Evolutionary conservation across 768 basidiomycete genomes (phyloP).

Genomic region (Pleurotus tuoliensis): DNA sequence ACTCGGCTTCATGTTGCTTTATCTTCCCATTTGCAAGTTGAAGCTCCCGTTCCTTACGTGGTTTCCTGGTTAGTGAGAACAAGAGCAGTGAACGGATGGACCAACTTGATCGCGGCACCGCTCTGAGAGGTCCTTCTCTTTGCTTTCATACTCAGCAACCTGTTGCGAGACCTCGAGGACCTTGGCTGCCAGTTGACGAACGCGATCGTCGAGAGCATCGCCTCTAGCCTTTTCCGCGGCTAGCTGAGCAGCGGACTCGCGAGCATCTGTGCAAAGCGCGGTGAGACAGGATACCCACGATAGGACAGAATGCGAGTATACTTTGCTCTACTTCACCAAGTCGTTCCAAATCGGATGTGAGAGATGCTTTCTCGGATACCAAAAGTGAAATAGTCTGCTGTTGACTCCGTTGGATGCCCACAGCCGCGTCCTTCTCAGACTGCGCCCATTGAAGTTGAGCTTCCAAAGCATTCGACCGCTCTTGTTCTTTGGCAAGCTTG

Average conservation of each 20-base stretch:
- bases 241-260: constrained; percentile 36
- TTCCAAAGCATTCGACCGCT: constrained; percentile 24
- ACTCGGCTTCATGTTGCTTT: constrained; percentile 48
- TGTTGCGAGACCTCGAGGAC: constrained; percentile 29
- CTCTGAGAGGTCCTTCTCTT: constrained; percentile 54
- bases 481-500: constrained; percentile 30
- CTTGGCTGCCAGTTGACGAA: constrained; percentile 40
- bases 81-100: neutral
- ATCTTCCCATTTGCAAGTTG: constrained; percentile 56
- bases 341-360: constrained; percentile 54
- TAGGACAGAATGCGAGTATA: constrained; percentile 26
- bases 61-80: constrained; percentile 11
- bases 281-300: neutral
- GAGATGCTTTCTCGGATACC: constrained; percentile 66
- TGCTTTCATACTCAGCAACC: constrained; percentile 38
- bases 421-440: constrained; percentile 27
- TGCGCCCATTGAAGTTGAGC: constrained; percentile 26
- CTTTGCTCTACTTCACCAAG: constrained; percentile 58
- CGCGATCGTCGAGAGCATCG: constrained; percentile 34
- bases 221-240: constrained; percentile 38
- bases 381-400: constrained; percentile 75
- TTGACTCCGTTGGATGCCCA: constrained; percentile 42
- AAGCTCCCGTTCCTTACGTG: constrained; percentile 66
- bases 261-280: constrained; percentile 31
- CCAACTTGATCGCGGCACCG: constrained; percentile 51